Base-by-base conservation (phyloP, 2,329 filamentous ascomycete species). In the Teratosphaeria pseudoeucalypti region DNA sequence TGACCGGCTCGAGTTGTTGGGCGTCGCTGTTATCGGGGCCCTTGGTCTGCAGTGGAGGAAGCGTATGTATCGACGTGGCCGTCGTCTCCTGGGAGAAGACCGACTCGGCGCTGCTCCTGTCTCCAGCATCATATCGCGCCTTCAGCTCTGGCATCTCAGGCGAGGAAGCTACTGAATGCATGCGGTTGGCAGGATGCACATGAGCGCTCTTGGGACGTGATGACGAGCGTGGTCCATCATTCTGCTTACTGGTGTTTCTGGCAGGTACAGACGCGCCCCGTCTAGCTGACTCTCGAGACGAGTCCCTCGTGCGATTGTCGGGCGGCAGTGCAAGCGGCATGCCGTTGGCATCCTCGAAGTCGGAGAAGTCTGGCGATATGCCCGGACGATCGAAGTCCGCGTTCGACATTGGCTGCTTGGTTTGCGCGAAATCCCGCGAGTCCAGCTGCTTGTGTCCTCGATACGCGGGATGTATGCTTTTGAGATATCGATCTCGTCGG, bases 21-120 rank as follows among this genome's bases (percentile, higher is more conserved):
- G 67, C 64, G 23, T 78, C 77, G 29, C 59, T 61, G 59, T 66
- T 63, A 43, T 79, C 76, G 2, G 70, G 67, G 2, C 72, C 72
- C 56, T 76, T 77, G 23, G 72, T 73, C 62, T 80, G 78, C n/a
- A 80, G 63, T 2, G 78, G 72, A 6, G 73, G 70, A 6, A 74
- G 63, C 5, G 71, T 71, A 23, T 68, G 64, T 3, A 72, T 63
- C 6, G 74, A 73, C 7, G 74, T 73, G 6, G 71, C 71, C 1
- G 63, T 57, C 3, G 74, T 75, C 53, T 72, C 73, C 55, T 71
- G 65, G 2, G 73, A 74, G 56, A 70, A 66, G 26, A 68, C 59
- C 12, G 72, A 74, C 1, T 70, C 70, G 14, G 63, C 66, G 32
- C 71, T 73, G 60, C 72, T 74, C 11, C 68, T 62, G 16, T 71